phyloP scores from a whole-genome alignment of 176 grass and related monocot species.

The Rhynchospora breviuscula region DNA sequence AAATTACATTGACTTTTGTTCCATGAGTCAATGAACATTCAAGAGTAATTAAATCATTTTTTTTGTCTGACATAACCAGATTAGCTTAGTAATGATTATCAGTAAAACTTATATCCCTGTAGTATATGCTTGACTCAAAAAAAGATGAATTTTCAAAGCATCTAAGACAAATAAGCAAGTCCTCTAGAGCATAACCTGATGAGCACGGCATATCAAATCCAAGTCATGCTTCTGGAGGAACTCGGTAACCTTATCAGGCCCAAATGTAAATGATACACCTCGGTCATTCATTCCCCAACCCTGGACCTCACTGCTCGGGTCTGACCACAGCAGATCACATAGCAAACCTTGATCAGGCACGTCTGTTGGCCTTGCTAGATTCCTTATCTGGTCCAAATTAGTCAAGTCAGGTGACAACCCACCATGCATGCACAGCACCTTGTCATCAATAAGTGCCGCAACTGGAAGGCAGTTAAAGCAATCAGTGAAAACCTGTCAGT shows the following conservation, averaged over 20 bases:
- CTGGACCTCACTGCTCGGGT: conserved; percentile 18
- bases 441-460: conserved; percentile 31
- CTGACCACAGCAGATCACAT: conserved; percentile 35
- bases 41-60: neutral
- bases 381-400: conserved; percentile 31
- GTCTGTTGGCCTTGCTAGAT: conserved; percentile 23
- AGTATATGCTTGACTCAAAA: neutral
- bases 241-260: conserved; percentile 26
- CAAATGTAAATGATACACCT: conserved; percentile 34
- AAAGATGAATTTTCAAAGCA: neutral
- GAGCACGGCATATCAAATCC: conserved; percentile 34
- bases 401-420: conserved; percentile 29
- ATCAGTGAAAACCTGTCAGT: conserved; percentile 25
- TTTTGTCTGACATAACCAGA: neutral
- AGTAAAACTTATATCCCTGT: neutral
- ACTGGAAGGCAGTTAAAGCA: conserved; percentile 38
- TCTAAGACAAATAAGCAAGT: neutral
- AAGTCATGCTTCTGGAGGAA: conserved; percentile 33
- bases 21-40: neutral
- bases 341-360: conserved; percentile 31
- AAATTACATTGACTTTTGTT: neutral
- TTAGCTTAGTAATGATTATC: neutral
- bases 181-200: conserved; percentile 24
- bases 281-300: conserved; percentile 32
- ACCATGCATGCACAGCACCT: conserved; percentile 36